Evolutionary conservation across 345 rosid species (phyloP).

Genomic region (Luvunga scandens): DNA sequence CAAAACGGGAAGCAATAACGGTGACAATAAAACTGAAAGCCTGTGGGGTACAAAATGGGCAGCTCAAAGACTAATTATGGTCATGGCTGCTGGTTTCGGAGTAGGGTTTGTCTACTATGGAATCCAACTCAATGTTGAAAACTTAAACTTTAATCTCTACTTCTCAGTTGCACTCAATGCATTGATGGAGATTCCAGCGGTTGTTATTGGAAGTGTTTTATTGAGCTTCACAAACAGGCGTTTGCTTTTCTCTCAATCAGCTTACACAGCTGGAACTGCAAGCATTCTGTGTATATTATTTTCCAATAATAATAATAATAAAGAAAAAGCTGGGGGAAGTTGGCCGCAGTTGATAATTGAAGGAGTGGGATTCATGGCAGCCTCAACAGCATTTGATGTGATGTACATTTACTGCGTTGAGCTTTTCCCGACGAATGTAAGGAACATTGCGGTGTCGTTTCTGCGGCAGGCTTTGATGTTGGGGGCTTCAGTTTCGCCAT

Average conservation of each 20-base stretch:
- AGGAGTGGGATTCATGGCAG: conserved; percentile 66
- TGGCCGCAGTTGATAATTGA: conserved; percentile 56
- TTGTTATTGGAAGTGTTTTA: conserved; percentile 46
- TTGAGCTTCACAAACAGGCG: conserved; percentile 54
- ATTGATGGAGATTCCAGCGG: conserved; percentile 72
- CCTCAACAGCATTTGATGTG: conserved; percentile 58
- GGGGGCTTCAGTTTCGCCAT: conserved; percentile 71
- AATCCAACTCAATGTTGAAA: conserved; percentile 65
- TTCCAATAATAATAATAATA: conserved; percentile 11
- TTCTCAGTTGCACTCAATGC: conserved; percentile 61
- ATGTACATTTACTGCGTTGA: conserved; percentile 56
- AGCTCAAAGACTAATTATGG: conserved; percentile 41
- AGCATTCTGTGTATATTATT: conserved; percentile 58
- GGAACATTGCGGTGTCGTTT: conserved; percentile 61
- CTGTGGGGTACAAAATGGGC: conserved; percentile 69
- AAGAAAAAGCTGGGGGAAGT: conserved; percentile 23
- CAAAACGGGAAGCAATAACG: not conserved
- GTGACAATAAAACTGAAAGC: conserved; percentile 21
- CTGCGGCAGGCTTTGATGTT: conserved; percentile 62
- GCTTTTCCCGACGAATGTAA: conserved; percentile 72
- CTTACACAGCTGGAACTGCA: conserved; percentile 44
- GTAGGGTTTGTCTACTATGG: conserved; percentile 74
- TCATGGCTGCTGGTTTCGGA: conserved; percentile 66
- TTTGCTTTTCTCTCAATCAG: conserved; percentile 44
- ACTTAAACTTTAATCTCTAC: conserved; percentile 63